Percentiles rank a stretch among this genome's conserved stretches.
Conservation (phyloP, 164 flowering plant genomes). For the Vitis rupestris region DNA sequence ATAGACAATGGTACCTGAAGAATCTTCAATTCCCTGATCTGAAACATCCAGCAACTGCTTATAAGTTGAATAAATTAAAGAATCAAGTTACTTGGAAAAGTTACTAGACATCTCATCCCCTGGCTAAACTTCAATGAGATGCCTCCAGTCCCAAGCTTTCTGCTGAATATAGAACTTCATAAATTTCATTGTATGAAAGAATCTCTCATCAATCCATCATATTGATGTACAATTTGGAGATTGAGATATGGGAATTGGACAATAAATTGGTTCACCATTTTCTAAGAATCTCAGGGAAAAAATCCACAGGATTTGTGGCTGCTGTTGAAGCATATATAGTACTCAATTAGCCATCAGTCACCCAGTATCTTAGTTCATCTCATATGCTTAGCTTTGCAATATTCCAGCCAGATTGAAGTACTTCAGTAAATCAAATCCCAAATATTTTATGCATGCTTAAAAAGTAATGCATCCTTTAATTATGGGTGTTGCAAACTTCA, state of each 20-base stretch:
- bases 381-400: background rate
- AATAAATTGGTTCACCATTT: constrained; percentile 4
- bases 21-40: constrained; percentile 5
- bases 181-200: background rate
- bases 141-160: constrained; percentile 1
- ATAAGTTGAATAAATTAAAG: background rate
- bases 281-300: background rate
- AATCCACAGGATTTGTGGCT: background rate
- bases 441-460: background rate
- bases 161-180: constrained; percentile 7
- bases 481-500: background rate
- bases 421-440: background rate
- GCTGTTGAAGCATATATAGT: constrained; percentile 1
- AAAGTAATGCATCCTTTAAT: background rate
- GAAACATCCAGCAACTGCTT: constrained; percentile 6
- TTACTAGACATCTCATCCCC: background rate
- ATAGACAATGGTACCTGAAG: constrained; percentile 19
- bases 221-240: constrained; percentile 6
- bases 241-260: background rate
- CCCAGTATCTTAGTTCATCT: constrained; percentile 1
- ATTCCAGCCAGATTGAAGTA: background rate
- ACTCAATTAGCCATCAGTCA: constrained; percentile 2
- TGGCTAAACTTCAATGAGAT: background rate
- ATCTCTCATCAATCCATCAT: background rate
- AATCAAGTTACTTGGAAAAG: background rate